Conservation (phyloP, 148 eudicot genomes). For the Arbutus unedo region DNA sequence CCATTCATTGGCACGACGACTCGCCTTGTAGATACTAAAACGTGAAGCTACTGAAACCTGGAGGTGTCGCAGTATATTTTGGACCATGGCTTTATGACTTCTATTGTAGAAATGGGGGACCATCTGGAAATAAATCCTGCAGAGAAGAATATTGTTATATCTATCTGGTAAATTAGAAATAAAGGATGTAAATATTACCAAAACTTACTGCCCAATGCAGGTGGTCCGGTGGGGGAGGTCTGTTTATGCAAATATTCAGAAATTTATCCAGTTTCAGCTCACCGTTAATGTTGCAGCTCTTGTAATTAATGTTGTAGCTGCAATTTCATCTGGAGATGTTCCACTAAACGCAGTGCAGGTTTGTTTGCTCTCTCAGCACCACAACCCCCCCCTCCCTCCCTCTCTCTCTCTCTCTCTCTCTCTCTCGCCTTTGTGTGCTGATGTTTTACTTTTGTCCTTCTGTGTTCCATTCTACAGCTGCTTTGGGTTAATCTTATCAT, state of each 20-base stretch:
- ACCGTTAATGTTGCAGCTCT: constrained; percentile 97
- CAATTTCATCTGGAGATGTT: constrained; percentile 78
- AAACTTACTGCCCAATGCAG: constrained; percentile 38
- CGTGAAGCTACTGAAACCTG: background rate
- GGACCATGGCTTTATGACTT: background rate
- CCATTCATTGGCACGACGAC: background rate
- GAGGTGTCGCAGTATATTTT: background rate
- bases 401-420: background rate
- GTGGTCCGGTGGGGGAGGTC: constrained; percentile 98
- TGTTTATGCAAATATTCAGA: constrained; percentile 91
- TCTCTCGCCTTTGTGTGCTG: background rate
- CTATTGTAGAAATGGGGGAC: background rate
- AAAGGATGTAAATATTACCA: background rate
- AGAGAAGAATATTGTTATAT: background rate
- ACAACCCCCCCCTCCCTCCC: background rate
- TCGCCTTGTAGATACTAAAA: background rate
- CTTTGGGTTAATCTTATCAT: constrained; percentile 96
- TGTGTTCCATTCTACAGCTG: constrained; percentile 46
- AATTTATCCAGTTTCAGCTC: constrained; percentile 92
- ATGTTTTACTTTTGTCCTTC: background rate
- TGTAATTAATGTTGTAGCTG: constrained; percentile 87
- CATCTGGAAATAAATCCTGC: background rate
- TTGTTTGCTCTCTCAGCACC: background rate
- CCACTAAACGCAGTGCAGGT: constrained; percentile 96
- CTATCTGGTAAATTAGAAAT: background rate